phyloP scores from a whole-genome alignment of 768 basidiomycete genomes.

The Clitopilus hobsonii region DNA sequence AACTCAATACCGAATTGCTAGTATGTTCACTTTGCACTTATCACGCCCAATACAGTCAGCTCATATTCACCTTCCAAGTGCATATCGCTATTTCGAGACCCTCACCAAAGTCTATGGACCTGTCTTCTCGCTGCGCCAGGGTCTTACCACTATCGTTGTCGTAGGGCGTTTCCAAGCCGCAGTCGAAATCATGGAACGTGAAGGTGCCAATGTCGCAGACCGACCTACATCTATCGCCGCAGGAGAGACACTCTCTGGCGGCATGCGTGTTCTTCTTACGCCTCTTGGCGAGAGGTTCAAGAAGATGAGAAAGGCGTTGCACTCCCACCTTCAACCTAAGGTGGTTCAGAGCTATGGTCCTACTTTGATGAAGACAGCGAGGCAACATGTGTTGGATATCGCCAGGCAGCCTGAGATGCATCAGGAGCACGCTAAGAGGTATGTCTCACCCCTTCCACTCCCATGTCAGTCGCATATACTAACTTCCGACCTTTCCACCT shows the following conservation, averaged over 20 bases:
- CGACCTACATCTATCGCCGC: conserved; percentile 52
- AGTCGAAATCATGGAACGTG: conserved; percentile 63
- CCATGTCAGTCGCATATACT: neutral
- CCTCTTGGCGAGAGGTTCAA: conserved; percentile 56
- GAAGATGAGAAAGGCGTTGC: conserved; percentile 58
- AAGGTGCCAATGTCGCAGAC: conserved; percentile 53
- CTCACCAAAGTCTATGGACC: conserved; percentile 62
- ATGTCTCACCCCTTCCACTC: neutral
- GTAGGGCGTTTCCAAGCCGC: conserved; percentile 52
- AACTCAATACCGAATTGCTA: neutral
- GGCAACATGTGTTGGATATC: conserved; percentile 40
- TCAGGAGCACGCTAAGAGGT: conserved; percentile 51
- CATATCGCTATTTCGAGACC: conserved; percentile 49
- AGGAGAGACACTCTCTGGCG: conserved; percentile 55
- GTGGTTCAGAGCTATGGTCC: conserved; percentile 43
- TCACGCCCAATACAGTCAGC: no score
- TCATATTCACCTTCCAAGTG: conserved; percentile 18
- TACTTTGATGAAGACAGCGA: conserved; percentile 40
- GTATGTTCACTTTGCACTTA: no score
- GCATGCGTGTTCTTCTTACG: conserved; percentile 52
- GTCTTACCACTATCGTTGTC: conserved; percentile 38
- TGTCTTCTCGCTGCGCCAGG: conserved; percentile 51
- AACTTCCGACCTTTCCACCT: neutral
- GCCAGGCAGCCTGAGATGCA: conserved; percentile 38
- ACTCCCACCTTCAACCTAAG: conserved; percentile 55